Percentiles rank a stretch among this genome's conserved stretches.
phyloP scores from a whole-genome alignment of 225 moss, liverwort and hornwort species.

The Straminergon stramineum region DNA sequence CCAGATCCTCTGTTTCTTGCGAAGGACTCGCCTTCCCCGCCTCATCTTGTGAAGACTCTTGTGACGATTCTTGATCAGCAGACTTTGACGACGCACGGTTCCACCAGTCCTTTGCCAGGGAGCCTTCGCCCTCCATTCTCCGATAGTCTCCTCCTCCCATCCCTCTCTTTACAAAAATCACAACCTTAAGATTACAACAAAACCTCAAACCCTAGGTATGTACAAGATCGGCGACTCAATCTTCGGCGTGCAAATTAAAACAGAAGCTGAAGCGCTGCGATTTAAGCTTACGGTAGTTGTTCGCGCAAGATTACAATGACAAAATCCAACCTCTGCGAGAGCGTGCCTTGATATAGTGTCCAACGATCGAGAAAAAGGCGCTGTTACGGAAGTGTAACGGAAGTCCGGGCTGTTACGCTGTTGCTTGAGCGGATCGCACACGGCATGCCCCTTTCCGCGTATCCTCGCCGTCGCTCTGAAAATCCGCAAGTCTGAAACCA shows the following conservation, averaged over 20 bases:
- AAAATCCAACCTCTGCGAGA: neutral
- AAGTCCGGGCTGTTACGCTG: conserved; percentile 7
- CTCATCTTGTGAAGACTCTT: neutral
- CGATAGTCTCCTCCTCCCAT: conserved; percentile 7
- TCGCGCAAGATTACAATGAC: neutral
- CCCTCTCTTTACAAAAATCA: neutral
- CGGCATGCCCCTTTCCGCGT: conserved; percentile 8
- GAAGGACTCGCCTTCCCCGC: neutral
- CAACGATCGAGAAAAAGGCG: neutral
- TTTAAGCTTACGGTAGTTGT: neutral
- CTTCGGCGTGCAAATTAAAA: neutral
- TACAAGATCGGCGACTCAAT: neutral
- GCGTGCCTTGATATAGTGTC: neutral
- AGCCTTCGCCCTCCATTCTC: neutral
- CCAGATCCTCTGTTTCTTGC: conserved; percentile 6
- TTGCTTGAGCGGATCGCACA: conserved; percentile 12
- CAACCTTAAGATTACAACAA: neutral
- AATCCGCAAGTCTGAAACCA: neutral
- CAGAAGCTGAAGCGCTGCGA: neutral
- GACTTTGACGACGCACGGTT: neutral
- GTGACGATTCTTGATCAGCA: neutral
- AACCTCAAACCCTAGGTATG: neutral
- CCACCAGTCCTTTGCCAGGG: neutral
- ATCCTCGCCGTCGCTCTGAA: neutral
- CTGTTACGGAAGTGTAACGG: neutral